These are phyloP conservation scores for Monosporozyma servazzii DNA, from an alignment of 805 yeast species.

Conservation along the genomic window DNA sequence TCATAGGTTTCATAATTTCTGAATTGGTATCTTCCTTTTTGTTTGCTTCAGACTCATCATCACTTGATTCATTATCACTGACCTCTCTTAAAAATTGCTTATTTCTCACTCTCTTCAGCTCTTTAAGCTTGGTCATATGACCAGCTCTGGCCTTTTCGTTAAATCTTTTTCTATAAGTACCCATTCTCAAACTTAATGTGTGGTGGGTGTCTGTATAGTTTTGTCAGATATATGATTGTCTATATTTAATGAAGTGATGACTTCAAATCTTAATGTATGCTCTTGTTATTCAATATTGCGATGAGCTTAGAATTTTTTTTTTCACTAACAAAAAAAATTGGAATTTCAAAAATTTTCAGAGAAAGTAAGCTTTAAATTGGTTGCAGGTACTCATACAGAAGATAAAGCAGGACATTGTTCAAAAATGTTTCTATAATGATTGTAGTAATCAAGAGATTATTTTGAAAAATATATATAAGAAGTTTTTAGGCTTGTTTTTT, in stretches of 20 bases:
- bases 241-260: not conserved
- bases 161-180: slow-evolving; percentile 69
- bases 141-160: slow-evolving; percentile 84
- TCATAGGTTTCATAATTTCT: slow-evolving; percentile 52
- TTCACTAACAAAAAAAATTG: not conserved
- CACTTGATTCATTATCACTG: slow-evolving; percentile 31
- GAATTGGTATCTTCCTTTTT: slow-evolving; percentile 43
- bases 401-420: not conserved
- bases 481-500: no score
- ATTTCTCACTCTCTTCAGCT: slow-evolving; percentile 56
- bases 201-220: not conserved
- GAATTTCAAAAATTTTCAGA: not conserved
- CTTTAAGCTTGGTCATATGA: slow-evolving; percentile 69
- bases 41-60: slow-evolving; percentile 8
- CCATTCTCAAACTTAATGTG: slow-evolving; percentile 39
- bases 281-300: slow-evolving; percentile 4
- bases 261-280: not conserved
- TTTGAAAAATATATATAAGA: no score
- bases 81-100: slow-evolving; percentile 54
- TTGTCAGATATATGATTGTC: not conserved
- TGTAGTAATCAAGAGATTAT: not conserved
- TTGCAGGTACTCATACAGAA: not conserved
- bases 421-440: not conserved
- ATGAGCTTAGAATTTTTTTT: slow-evolving; percentile 4
- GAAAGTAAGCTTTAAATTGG: not conserved